phyloP scores from a whole-genome alignment of 495 filamentous ascomycete genomes.

The Pseudevernia furfuracea region DNA sequence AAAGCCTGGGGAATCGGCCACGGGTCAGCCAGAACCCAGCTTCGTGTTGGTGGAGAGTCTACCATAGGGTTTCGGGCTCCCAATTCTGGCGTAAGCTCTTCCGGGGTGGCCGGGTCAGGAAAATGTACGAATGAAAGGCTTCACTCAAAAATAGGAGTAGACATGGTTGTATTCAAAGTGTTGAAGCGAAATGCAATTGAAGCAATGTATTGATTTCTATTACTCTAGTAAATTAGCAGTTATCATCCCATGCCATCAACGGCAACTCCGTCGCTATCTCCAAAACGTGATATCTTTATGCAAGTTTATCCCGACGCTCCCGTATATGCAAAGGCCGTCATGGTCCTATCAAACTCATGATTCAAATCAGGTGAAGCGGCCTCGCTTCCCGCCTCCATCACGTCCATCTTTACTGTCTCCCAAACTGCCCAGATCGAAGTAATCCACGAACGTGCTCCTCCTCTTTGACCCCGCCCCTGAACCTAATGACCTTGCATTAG shows the following conservation, averaged over 20 bases:
- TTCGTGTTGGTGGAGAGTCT: not conserved
- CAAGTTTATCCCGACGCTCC: constrained; percentile 8
- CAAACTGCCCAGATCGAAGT: constrained; percentile 70
- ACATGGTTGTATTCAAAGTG: not conserved
- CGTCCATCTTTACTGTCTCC: constrained; percentile 57
- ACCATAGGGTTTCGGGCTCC: not conserved
- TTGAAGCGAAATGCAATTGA: not conserved
- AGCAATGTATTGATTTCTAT: constrained; percentile 10
- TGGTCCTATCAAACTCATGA: constrained; percentile 2
- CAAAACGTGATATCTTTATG: constrained; percentile 8
- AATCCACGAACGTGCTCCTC: constrained; percentile 65
- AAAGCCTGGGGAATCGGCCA: not conserved
- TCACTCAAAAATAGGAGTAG: not conserved
- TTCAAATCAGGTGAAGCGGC: constrained; percentile 51
- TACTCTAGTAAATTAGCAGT: not conserved
- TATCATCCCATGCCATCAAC: not conserved
- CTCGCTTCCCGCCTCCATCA: constrained; percentile 62
- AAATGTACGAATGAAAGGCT: not conserved
- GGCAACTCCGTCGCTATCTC: constrained; percentile 13
- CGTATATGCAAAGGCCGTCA: constrained; percentile 12
- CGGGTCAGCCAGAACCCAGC: not conserved
- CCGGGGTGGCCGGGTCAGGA: not conserved
- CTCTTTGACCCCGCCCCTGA: constrained; percentile 69
- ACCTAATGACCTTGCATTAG: constrained; percentile 39
- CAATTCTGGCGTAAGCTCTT: not conserved